phyloP scores from a whole-genome alignment of 2,329 filamentous ascomycete genomes.

The Fusarium verrucosum region DNA sequence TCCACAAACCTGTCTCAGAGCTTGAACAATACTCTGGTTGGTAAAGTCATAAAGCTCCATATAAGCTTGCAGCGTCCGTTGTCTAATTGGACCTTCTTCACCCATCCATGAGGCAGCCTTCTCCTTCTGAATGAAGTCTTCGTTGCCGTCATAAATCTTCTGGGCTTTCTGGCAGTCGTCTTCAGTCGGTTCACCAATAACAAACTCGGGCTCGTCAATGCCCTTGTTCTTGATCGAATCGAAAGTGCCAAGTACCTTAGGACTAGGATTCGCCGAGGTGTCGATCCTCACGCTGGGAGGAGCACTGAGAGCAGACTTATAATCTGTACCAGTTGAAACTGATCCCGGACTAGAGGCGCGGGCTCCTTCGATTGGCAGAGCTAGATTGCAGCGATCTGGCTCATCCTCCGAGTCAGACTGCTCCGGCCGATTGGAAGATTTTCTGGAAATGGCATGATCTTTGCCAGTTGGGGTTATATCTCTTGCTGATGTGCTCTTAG shows the following conservation, averaged over 20 bases:
- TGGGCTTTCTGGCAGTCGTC: conserved; percentile 81
- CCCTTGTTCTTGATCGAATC: conserved; percentile 52
- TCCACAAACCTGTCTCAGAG: conserved; percentile 82
- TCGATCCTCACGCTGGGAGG: conserved; percentile 59
- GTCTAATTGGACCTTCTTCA: conserved; percentile 70
- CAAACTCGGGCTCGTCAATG: conserved; percentile 67
- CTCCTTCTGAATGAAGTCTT: conserved; percentile 80
- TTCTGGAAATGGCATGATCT: conserved; percentile 44
- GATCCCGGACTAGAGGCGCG: conserved; percentile 49
- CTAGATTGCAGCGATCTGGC: conserved; percentile 49
- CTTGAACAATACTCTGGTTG: conserved; percentile 79
- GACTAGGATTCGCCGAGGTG: conserved; percentile 50
- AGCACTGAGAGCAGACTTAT: conserved; percentile 55
- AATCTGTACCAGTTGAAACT: conserved; percentile 52
- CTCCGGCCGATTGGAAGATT: conserved; percentile 39
- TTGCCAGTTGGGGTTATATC: conserved; percentile 27
- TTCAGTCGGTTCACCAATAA: conserved; percentile 67
- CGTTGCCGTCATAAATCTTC: conserved; percentile 84
- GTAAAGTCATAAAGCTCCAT: conserved; percentile 93
- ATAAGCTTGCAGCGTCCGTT: conserved; percentile 75
- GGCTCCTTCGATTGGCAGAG: conserved; percentile 55
- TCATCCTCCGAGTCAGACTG: conserved; percentile 50
- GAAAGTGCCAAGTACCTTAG: conserved; percentile 48
- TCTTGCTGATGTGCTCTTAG: conserved; percentile 4
- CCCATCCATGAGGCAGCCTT: conserved; percentile 90